A percentile compares a stretch with the other conserved stretches of the same genome.
Conservation (phyloP, 805 yeast genomes). For the Tanozyma kutaoensis region DNA sequence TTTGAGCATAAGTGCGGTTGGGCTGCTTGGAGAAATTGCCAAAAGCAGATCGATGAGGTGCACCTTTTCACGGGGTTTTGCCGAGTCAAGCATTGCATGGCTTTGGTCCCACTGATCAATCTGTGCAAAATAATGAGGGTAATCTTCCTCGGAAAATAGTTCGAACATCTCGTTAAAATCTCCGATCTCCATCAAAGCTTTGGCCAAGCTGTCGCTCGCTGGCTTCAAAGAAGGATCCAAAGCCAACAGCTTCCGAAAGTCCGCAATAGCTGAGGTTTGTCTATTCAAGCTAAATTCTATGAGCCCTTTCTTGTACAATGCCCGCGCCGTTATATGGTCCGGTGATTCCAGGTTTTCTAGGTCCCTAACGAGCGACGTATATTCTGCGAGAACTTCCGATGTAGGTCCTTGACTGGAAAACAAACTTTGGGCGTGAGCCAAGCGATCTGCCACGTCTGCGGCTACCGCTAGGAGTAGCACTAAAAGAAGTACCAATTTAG, state of each 20-base stretch:
- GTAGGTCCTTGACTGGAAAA: constrained; percentile 19
- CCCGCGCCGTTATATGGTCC: constrained; percentile 13
- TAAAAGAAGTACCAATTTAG: too few relatives aligned
- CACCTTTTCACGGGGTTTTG: background rate
- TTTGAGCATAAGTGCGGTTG: constrained; percentile 1
- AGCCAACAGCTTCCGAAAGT: constrained; percentile 35
- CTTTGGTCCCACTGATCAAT: constrained; percentile 9
- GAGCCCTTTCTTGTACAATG: constrained; percentile 47
- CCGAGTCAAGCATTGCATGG: constrained; percentile 4
- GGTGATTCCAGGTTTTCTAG: background rate
- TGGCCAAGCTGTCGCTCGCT: constrained; percentile 36
- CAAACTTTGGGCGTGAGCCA: constrained; percentile 2
- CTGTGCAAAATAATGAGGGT: constrained; percentile 4
- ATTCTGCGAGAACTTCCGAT: constrained; percentile 11
- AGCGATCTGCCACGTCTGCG: too few relatives aligned
- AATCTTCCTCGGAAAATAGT: constrained; percentile 3
- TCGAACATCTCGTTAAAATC: constrained; percentile 19
- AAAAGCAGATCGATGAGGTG: background rate
- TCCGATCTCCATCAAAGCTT: constrained; percentile 41
- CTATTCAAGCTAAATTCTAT: constrained; percentile 45
- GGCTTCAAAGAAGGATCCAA: constrained; percentile 26
- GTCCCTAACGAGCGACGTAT: constrained; percentile 8
- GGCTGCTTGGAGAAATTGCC: background rate
- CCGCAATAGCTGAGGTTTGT: constrained; percentile 37
- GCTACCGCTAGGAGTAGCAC: too few relatives aligned